These are phyloP conservation scores for Xylariaceae sp. DNA, from an alignment of 2,329 filamentous ascomycete species.

Conservation along the genomic window DNA sequence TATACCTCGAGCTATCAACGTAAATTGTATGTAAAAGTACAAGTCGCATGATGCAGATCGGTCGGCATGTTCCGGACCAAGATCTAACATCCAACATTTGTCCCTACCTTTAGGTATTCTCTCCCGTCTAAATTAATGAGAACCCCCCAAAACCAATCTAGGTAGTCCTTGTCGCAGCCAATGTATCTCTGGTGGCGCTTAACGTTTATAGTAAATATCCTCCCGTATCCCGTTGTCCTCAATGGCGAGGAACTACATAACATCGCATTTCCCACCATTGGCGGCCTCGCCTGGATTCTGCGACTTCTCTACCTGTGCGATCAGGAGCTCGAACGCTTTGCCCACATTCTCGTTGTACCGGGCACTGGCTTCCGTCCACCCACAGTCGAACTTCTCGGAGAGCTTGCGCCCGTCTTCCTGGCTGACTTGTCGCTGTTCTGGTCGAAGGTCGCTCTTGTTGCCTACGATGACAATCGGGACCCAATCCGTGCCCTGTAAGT, in stretches of 20 bases:
- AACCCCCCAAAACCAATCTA: no score
- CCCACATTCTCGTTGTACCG: conserved; percentile 91
- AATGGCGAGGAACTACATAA: conserved; percentile 63
- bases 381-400: conserved; percentile 83
- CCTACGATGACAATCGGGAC: conserved; percentile 93
- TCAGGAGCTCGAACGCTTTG: conserved; percentile 90
- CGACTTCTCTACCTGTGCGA: conserved; percentile 90
- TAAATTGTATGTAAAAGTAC: no score
- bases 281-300: conserved; percentile 85
- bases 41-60: no score
- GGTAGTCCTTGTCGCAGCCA: no score
- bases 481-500: conserved; percentile 69
- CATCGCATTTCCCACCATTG: conserved; percentile 72
- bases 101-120: no score
- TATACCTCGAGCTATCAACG: no score
- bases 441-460: conserved; percentile 92
- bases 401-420: conserved; percentile 81
- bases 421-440: conserved; percentile 89
- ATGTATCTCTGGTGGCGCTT: no score
- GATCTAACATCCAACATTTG: no score
- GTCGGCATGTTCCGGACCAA: no score
- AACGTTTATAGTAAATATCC: no score
- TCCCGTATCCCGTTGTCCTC: background rate
- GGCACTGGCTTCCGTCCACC: conserved; percentile 92
- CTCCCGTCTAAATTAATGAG: no score